Percentiles rank a stretch among this genome's conserved stretches.
Conservation (phyloP, 2,329 filamentous ascomycete species). For the Trichoderma sp. region DNA sequence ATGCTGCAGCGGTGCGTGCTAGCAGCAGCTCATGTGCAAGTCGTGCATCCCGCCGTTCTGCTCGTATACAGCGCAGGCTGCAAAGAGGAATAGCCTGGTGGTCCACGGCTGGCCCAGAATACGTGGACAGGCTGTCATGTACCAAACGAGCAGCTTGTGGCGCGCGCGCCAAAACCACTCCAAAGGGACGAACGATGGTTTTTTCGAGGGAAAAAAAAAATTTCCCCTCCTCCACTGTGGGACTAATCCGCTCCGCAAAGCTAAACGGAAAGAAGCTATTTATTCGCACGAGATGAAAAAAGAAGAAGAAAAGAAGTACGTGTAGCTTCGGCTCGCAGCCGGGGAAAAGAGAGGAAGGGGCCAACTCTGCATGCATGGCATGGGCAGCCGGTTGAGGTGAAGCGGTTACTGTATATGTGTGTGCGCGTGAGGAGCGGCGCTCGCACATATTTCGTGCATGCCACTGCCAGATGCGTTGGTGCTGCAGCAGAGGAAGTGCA, state of each 20-base stretch:
- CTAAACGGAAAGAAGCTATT: conserved; percentile 9
- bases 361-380: background rate
- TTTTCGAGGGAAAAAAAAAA: background rate
- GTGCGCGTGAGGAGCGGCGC: background rate
- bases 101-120: background rate
- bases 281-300: conserved; percentile 1
- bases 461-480: background rate
- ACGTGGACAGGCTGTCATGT: background rate
- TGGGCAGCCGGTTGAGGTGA: background rate
- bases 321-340: background rate
- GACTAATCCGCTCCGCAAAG: conserved; percentile 5
- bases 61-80: background rate
- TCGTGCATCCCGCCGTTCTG: background rate
- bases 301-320: background rate
- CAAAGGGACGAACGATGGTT: background rate
- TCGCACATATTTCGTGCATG: background rate
- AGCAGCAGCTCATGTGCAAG: background rate
- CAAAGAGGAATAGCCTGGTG: background rate
- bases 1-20: background rate
- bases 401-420: background rate
- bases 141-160: conserved; percentile 4
- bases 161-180: conserved; percentile 9
- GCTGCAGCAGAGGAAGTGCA: too few relatives aligned
- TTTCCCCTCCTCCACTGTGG: conserved; percentile 18
- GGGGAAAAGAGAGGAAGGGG: background rate